Evolutionary conservation across 352 stramenopile species (phyloP), one percentile per base, ranked within the genome.

Genomic region (Pythium sp.): DNA sequence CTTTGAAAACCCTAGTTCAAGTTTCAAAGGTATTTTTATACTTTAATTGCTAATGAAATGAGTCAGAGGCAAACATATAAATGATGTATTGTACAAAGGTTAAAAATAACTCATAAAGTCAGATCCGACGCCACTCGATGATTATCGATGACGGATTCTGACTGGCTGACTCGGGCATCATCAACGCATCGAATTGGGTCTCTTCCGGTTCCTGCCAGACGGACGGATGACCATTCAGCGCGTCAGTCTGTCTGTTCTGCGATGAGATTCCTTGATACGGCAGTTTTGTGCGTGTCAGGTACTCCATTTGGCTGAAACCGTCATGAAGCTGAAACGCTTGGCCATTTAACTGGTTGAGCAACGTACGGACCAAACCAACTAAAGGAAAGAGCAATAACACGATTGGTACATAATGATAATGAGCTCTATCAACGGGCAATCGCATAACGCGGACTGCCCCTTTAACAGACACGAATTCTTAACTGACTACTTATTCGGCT

Each of bases 381-480:
- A 38, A 41, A 41, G 11, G 36, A 20, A 20, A 20, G 20, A 46
- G 38, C 0, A 20, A 46, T 5, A 30, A 22, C 30, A 5, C 24
- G 24, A 9, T 12, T 58, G 51, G 51, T 58, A 32, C 51, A 58
- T 36, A 58, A 28, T 28, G 51, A 18, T 15, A 28, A 30, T 58
- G 53, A 22, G 53, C 53, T 58, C 53, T 58, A 58, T 58, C 30
- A 58, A 58, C 14, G 53, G 26, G 26, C 24, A 24, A 38, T 38
- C 53, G 11, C 14, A 18, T 20, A 46, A 20, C 12, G 38, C 12
- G 12, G 14, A 46, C 38, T 46, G 12, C 38, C 11, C 38, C 38
- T 46, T 46, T 46, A 46, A 20, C 11, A 46, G 38, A 6, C 2
- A 46, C 38, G 38, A 46, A 46, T 18, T 46, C 38, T 46, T 46